Conservation (phyloP, 2,329 filamentous ascomycete genomes). For the Scytalidium lignicola region DNA sequence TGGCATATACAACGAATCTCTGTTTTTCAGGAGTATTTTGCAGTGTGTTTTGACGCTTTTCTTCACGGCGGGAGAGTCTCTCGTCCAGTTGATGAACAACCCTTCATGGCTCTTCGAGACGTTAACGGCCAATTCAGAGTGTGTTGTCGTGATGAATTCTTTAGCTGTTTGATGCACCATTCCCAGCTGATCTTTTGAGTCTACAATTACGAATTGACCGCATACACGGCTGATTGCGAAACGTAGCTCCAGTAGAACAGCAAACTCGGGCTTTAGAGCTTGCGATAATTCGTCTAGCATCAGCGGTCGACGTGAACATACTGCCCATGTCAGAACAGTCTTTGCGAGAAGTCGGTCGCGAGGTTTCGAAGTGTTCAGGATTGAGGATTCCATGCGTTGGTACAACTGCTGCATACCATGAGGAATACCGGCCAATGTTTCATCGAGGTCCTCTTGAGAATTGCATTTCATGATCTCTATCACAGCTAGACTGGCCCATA, state of each 20-base stretch:
- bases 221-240: conserved; percentile 20
- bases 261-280: conserved; percentile 18
- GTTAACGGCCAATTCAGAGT: too few species aligned
- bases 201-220: conserved; percentile 18
- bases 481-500: too few species aligned
- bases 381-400: conserved; percentile 19
- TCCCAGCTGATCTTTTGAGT: not conserved
- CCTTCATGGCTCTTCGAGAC: too few species aligned
- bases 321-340: conserved; percentile 21
- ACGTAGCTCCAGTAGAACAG: conserved; percentile 16
- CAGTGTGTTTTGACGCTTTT: conserved; percentile 3
- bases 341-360: conserved; percentile 12
- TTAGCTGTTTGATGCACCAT: not conserved
- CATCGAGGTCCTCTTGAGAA: too few species aligned
- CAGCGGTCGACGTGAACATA: conserved; percentile 20
- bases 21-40: conserved; percentile 6
- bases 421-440: too few species aligned
- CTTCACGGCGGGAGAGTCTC: too few species aligned
- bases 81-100: too few species aligned
- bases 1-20: too few species aligned
- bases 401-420: conserved; percentile 25
- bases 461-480: too few species aligned
- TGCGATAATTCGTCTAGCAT: conserved; percentile 21
- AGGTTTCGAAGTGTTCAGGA: conserved; percentile 5
- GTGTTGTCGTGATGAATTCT: too few species aligned